Percentiles rank a stretch among this genome's conserved stretches.
Evolutionary conservation across 2,329 filamentous ascomycete genomes (phyloP).

Genomic region (Tothia fuscella): DNA sequence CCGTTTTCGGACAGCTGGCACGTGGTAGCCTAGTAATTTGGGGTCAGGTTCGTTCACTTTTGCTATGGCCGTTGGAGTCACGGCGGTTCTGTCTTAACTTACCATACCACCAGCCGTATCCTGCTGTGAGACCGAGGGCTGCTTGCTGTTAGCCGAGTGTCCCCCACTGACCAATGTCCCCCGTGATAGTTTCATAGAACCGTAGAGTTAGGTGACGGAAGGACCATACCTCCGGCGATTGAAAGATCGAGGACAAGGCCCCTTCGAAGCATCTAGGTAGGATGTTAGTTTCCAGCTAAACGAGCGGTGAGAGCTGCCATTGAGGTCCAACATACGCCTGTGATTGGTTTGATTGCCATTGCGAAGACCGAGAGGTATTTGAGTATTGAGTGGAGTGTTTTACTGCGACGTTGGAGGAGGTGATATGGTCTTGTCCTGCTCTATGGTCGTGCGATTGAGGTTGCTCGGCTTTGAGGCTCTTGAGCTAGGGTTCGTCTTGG

Average conservation of each 20-base stretch:
- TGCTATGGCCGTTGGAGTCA: neutral
- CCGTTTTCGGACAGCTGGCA: conserved; percentile 50
- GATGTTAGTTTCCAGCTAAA: conserved; percentile 32
- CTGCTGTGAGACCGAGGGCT: conserved; percentile 51
- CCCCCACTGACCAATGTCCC: too few species aligned
- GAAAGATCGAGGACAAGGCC: conserved; percentile 54
- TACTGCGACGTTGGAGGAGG: too few species aligned
- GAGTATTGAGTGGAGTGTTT: neutral
- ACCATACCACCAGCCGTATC: conserved; percentile 59
- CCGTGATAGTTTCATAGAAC: too few species aligned
- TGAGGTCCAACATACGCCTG: conserved; percentile 5
- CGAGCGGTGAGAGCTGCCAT: neutral
- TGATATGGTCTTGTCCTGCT: too few species aligned
- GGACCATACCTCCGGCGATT: conserved; percentile 48
- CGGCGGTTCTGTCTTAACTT: conserved; percentile 22
- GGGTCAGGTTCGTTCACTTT: neutral
- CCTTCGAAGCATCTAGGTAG: conserved; percentile 52
- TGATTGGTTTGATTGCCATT: conserved; percentile 10
- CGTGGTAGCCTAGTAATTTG: conserved; percentile 43
- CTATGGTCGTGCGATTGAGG: too few species aligned
- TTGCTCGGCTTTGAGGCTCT: too few species aligned
- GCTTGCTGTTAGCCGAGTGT: conserved; percentile 6
- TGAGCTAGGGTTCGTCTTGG: too few species aligned
- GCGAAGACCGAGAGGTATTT: neutral
- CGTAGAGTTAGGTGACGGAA: neutral